Evolutionary conservation across 1,139 yeast species (phyloP).

Genomic region (Komagataea norvegica): DNA sequence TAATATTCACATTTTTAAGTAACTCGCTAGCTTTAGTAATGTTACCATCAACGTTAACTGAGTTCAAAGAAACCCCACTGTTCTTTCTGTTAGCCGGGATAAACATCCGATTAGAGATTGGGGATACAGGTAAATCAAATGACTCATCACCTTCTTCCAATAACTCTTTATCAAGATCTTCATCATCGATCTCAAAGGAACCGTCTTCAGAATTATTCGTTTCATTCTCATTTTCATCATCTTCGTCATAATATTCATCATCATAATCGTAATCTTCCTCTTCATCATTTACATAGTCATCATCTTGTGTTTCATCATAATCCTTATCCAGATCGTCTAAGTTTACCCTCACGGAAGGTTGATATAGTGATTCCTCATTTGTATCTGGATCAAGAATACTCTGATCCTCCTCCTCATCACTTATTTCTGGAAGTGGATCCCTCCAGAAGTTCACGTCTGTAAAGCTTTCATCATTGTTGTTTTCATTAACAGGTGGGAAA

Average conservation of each 20-base stretch:
- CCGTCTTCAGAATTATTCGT: constrained; percentile 16
- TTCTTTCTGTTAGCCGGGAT: constrained; percentile 16
- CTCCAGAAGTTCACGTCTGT: constrained; percentile 94
- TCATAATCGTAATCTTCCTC: constrained; percentile 18
- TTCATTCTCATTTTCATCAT: constrained; percentile 16
- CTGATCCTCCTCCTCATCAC: constrained; percentile 31
- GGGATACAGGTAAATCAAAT: constrained; percentile 1
- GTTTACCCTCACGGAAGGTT: constrained; percentile 9
- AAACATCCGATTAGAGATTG: constrained; percentile 8
- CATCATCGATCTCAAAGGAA: constrained; percentile 25
- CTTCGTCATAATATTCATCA: constrained; percentile 18
- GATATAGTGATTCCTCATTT: constrained; percentile 4
- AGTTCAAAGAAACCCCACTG: constrained; percentile 13
- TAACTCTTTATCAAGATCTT: constrained; percentile 14
- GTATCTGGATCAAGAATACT: constrained; percentile 4
- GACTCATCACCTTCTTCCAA: constrained; percentile 10
- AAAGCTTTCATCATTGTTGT: constrained; percentile 54
- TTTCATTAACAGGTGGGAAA: constrained; percentile 74
- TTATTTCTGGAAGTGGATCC: constrained; percentile 63
- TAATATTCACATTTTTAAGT: constrained; percentile 17
- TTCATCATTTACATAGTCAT: constrained; percentile 14
- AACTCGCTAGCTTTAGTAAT: constrained; percentile 25
- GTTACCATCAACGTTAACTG: constrained; percentile 11
- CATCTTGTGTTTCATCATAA: constrained; percentile 19
- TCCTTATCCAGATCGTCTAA: constrained; percentile 21